Base-by-base conservation (phyloP, 306 rosid genomes). In the Lablab purpureus region DNA sequence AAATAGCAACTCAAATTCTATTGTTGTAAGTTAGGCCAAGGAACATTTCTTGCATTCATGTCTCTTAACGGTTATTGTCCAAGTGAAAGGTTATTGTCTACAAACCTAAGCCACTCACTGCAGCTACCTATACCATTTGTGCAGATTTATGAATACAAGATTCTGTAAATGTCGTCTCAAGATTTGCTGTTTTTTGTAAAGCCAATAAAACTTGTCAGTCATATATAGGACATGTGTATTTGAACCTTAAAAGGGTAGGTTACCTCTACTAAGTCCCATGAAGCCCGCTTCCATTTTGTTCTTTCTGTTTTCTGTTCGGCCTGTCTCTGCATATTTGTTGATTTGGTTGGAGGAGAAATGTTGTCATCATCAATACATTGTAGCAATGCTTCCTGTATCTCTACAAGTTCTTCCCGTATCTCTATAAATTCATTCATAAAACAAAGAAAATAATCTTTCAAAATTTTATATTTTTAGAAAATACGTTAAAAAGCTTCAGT, bases 131-230 rank as follows among this genome's bases (percentile, higher is more conserved):
- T 17, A 28, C 45, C 56, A 66, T 25, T 76, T 82, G 60, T 52
- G 79, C 43, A 47, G 56, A 36, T 52, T 36, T 67, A 36, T 67
- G 55, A 74, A 43, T 52, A 64, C 58, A 46, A 67, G 23, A 58
- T 32, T 55, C 55, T 72, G 83, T 59, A 65, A 65, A 70, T 75
- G 77, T 70, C 55, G 45, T 54, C 19, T 50, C 65, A n/a, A 30
- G 6, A 22, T 77, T 58, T 27, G 8, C 50, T 58, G 22, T 66
- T 83, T 73, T 73, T 78, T 73, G 32, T 60, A 41, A 54, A 41
- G 11, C 25, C 27, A 78, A 83, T 78, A 36, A 77, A 78, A 50
- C 25, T 69, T 79, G 15, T 54, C 12, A 17, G 67, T 54, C 22
- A 8, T 55, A 18, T 59, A 73, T 43, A 62, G 46, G 23, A 55